Conservation (phyloP, 495 filamentous ascomycete species). For the Podospora australis region DNA sequence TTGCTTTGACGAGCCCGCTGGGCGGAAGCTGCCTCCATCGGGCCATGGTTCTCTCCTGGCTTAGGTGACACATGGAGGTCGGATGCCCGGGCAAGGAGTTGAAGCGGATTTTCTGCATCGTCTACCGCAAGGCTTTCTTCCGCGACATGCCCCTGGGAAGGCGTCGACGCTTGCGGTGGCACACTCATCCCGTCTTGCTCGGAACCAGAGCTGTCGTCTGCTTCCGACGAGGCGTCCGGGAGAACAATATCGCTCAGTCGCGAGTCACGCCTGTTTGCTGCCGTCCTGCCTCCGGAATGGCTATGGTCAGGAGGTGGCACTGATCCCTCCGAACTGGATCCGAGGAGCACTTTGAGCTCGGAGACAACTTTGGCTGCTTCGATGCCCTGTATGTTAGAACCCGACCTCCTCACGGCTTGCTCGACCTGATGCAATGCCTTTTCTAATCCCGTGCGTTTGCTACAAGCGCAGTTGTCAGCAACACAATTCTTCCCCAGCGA, state of each 20-base stretch:
- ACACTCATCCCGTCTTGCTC: constrained; percentile 27
- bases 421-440: constrained; percentile 70
- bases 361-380: constrained; percentile 51
- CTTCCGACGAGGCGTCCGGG: constrained; percentile 25
- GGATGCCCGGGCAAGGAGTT: constrained; percentile 63
- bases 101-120: constrained; percentile 68
- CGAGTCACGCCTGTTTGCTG: constrained; percentile 3
- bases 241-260: constrained; percentile 18
- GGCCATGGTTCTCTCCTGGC: constrained; percentile 13
- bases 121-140: constrained; percentile 51
- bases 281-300: constrained; percentile 6
- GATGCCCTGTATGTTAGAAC: constrained; percentile 37
- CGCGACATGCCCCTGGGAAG: constrained; percentile 25
- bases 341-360: constrained; percentile 51
- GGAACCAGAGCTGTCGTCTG: constrained; percentile 26
- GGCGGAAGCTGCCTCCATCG: constrained; percentile 18
- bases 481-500: too few species aligned
- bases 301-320: constrained; percentile 1
- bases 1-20: constrained; percentile 18
- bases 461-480: constrained; percentile 22
- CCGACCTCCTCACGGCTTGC: constrained; percentile 61
- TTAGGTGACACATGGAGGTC: constrained; percentile 56
- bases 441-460: constrained; percentile 66
- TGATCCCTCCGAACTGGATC: constrained; percentile 16
- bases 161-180: constrained; percentile 23